phyloP scores from a whole-genome alignment of 441 rosid species.

The Gossypium davidsonii region DNA sequence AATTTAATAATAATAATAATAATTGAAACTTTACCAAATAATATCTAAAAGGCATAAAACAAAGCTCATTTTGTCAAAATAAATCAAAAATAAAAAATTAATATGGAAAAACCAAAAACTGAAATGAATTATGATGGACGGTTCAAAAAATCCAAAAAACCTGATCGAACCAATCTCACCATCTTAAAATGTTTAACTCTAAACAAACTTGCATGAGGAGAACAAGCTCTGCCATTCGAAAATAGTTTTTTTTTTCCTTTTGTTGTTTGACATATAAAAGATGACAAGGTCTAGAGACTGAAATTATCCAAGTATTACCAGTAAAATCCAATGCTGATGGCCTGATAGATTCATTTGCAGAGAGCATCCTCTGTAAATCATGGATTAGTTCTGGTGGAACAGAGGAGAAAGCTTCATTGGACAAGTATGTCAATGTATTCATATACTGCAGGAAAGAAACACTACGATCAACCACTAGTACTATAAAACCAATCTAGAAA shows the following conservation, averaged over 20 bases:
- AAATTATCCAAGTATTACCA: conserved; percentile 33
- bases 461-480: conserved; percentile 17
- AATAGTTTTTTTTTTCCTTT: background rate
- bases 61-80: no score
- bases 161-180: no score
- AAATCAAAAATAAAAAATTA: no score
- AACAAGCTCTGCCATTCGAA: background rate
- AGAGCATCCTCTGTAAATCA: conserved; percentile 86
- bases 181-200: background rate
- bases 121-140: no score
- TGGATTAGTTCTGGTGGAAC: conserved; percentile 70
- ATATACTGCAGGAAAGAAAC: conserved; percentile 57
- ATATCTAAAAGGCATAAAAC: no score
- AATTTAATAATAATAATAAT: no score
- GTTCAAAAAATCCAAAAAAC: no score
- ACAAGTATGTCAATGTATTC: conserved; percentile 83
- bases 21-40: no score
- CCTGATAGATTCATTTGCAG: conserved; percentile 71
- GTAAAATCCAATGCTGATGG: conserved; percentile 88
- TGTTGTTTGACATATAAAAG: background rate
- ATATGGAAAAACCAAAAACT: no score
- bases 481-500: background rate
- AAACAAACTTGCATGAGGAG: background rate
- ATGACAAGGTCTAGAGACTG: background rate
- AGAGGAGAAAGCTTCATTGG: conserved; percentile 74